Evolutionary conservation across 139 green algal species (phyloP).

Genomic region (Coccomyxa sp.): DNA sequence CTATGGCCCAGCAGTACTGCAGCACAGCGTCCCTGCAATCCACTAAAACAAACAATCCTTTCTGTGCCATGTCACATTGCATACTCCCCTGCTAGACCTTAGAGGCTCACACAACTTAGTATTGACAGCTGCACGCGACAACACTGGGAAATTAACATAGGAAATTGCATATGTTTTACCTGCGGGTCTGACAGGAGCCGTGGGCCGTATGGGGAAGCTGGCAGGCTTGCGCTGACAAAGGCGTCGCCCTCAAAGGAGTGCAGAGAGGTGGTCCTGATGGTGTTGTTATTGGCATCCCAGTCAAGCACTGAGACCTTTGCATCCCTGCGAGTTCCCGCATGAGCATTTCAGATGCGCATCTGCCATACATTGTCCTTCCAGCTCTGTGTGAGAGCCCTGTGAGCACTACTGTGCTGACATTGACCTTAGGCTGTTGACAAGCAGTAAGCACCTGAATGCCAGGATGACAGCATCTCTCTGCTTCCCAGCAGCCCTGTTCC

Average conservation of each 20-base stretch:
- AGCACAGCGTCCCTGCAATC: slow-evolving; percentile 68
- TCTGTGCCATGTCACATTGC: neutral
- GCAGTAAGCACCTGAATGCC: slow-evolving; percentile 25
- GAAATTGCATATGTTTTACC: neutral
- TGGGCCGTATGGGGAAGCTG: slow-evolving; percentile 49
- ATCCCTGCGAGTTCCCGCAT: slow-evolving; percentile 52
- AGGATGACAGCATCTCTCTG: slow-evolving; percentile 78
- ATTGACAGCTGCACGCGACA: too few species aligned
- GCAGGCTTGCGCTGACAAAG: slow-evolving; percentile 22
- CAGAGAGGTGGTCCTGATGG: slow-evolving; percentile 57
- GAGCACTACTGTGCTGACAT: neutral
- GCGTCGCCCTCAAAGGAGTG: slow-evolving; percentile 82
- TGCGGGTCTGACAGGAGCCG: slow-evolving; percentile 55
- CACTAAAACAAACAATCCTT: too few species aligned
- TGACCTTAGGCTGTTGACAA: neutral
- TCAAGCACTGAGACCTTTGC: slow-evolving; percentile 85
- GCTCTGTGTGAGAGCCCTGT: neutral
- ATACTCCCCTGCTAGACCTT: neutral
- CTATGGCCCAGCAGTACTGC: slow-evolving; percentile 65
- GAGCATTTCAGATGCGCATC: neutral
- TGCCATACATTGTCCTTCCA: neutral
- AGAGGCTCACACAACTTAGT: neutral
- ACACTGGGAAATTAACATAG: neutral
- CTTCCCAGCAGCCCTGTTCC: slow-evolving; percentile 3
- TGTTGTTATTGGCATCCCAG: slow-evolving; percentile 61